phyloP scores from a whole-genome alignment of 371 early-diverging fungal species.

The Mucor mucedo region DNA sequence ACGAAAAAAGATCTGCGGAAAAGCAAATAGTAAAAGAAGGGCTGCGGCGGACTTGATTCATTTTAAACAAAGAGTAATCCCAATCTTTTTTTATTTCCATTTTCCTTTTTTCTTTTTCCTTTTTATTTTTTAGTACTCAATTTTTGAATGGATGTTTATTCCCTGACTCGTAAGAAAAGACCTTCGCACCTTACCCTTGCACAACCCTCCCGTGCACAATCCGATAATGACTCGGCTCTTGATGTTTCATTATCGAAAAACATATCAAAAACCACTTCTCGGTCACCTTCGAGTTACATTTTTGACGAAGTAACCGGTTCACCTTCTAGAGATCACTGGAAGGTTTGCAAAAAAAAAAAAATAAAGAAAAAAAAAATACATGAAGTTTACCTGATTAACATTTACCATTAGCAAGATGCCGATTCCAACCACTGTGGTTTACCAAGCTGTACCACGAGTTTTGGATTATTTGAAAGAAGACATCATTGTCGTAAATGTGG shows the following conservation, averaged over 20 bases:
- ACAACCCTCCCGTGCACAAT: constrained; percentile 32
- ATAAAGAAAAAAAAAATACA: neutral
- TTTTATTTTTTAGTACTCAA: neutral
- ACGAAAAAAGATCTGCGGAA: too few relatives aligned
- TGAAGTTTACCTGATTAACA: neutral
- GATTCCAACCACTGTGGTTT: constrained; percentile 39
- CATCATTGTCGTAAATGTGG: constrained; percentile 61
- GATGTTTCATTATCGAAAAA: constrained; percentile 20
- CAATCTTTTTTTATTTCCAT: neutral
- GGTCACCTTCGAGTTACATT: constrained; percentile 13
- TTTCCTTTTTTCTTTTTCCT: neutral
- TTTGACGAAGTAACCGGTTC: constrained; percentile 46
- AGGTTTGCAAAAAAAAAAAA: constrained; percentile 30
- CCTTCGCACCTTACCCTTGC: constrained; percentile 63
- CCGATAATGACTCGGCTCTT: constrained; percentile 31
- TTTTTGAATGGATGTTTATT: constrained; percentile 62
- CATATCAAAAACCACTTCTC: constrained; percentile 6
- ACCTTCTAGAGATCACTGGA: constrained; percentile 53
- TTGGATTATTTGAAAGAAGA: constrained; percentile 55
- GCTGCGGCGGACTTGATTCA: constrained; percentile 9
- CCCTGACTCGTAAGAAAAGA: constrained; percentile 62
- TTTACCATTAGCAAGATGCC: constrained; percentile 39
- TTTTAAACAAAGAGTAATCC: neutral
- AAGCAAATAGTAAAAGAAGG: too few relatives aligned
- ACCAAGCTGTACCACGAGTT: constrained; percentile 35